Percentiles rank a stretch among this genome's conserved stretches.
These are phyloP conservation scores for Botrytis hyacinthi DNA, from an alignment of 2,329 filamentous ascomycete genomes.

Conservation along the genomic window DNA sequence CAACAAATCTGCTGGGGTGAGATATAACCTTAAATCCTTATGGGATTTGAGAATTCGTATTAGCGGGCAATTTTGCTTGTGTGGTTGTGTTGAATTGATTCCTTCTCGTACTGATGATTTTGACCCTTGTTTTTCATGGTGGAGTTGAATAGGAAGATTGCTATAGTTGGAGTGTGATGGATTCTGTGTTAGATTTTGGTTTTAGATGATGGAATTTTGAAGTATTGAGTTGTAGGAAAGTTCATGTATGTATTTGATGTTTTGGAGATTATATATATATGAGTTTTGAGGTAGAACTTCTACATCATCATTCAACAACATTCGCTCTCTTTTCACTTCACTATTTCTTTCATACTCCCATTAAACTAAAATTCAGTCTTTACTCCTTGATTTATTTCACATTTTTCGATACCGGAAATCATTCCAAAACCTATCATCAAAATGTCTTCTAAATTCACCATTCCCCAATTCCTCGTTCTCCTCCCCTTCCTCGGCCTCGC, in stretches of 20 bases:
- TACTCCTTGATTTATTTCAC: not conserved
- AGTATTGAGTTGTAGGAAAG: not conserved
- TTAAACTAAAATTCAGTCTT: not conserved
- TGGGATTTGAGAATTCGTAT: not conserved
- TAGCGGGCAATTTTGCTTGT: not conserved
- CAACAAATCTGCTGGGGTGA: not conserved
- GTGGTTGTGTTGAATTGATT: not conserved
- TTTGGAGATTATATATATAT: not conserved
- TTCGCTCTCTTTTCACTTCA: not conserved
- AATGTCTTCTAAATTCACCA: conserved; percentile 14
- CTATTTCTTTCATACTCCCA: not conserved
- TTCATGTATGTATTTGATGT: not conserved
- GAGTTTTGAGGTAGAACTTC: not conserved
- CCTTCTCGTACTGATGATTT: conserved; percentile 9
- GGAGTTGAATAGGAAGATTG: not conserved
- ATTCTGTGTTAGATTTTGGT: not conserved
- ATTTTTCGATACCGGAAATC: not conserved
- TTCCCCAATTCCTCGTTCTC: conserved; percentile 13
- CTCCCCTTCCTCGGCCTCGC: conserved; percentile 14
- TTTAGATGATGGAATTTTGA: not conserved
- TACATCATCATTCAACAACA: not conserved
- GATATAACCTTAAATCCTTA: not conserved
- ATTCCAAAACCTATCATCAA: not conserved
- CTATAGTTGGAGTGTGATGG: not conserved
- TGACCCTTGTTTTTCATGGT: not conserved